phyloP scores from a whole-genome alignment of 441 rosid species.

The Croton setiger region DNA sequence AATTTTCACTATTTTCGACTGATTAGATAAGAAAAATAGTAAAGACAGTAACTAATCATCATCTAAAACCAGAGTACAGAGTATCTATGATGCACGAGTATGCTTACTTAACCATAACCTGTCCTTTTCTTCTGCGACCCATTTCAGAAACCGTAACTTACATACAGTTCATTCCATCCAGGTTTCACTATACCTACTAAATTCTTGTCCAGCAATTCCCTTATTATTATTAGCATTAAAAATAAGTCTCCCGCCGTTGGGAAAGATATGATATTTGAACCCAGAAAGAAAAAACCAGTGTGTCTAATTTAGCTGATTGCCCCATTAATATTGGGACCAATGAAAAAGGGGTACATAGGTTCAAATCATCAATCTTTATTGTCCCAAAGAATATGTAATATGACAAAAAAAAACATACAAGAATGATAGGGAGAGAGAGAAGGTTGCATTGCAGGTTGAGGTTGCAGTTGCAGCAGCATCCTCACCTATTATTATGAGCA shows the following conservation, averaged over 20 bases:
- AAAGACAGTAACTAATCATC: too few species aligned
- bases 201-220: neutral
- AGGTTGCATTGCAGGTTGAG: too few species aligned
- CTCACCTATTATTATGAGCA: slow-evolving; percentile 16
- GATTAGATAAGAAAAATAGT: too few species aligned
- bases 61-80: neutral
- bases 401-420: slow-evolving; percentile 17
- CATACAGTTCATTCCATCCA: neutral
- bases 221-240: too few species aligned
- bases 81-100: neutral
- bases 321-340: slow-evolving; percentile 15
- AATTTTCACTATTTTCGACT: too few species aligned
- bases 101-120: neutral
- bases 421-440: slow-evolving; percentile 12
- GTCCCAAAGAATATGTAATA: slow-evolving; percentile 16
- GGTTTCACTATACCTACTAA: neutral
- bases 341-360: slow-evolving; percentile 20
- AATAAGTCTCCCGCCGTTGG: too few species aligned
- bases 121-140: neutral
- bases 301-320: too few species aligned
- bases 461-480: slow-evolving; percentile 15
- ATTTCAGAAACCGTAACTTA: neutral
- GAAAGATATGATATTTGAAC: too few species aligned
- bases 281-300: neutral
- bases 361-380: slow-evolving; percentile 23